These are phyloP conservation scores for Echinosophora koreensis DNA, from an alignment of 306 rosid genomes.

Conservation along the genomic window DNA sequence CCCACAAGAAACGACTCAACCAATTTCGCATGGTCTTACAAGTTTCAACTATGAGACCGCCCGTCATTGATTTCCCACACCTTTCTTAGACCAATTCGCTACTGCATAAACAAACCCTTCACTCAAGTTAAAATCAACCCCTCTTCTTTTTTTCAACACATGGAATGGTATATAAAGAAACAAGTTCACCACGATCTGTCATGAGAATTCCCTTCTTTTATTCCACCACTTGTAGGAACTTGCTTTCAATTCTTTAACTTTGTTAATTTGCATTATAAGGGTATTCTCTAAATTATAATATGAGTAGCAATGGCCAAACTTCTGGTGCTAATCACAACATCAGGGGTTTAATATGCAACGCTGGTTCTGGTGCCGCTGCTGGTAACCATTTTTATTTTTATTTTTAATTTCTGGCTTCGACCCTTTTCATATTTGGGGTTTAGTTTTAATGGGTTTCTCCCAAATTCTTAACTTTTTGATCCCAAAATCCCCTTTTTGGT, in stretches of 20 bases:
- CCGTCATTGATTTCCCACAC: constrained; percentile 14
- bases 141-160: background rate
- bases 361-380: constrained; percentile 90
- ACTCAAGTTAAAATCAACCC: constrained; percentile 26
- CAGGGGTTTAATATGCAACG: constrained; percentile 65
- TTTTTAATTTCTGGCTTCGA: background rate
- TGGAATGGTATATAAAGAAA: constrained; percentile 38
- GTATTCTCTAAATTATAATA: constrained; percentile 47
- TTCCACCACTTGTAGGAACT: constrained; percentile 1
- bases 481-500: background rate
- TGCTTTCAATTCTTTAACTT: constrained; percentile 17
- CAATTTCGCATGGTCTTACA: constrained; percentile 45
- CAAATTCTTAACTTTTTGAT: constrained; percentile 24
- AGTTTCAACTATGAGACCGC: constrained; percentile 31
- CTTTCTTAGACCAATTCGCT: constrained; percentile 39
- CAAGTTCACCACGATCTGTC: constrained; percentile 38
- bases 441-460: constrained; percentile 47
- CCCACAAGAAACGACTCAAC: constrained; percentile 30
- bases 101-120: constrained; percentile 46
- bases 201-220: constrained; percentile 39
- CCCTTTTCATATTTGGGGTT: constrained; percentile 22
- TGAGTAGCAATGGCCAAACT: constrained; percentile 63
- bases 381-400: constrained; percentile 53
- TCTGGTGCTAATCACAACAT: constrained; percentile 48
- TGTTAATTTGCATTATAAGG: constrained; percentile 34